Percentiles rank a stretch among this genome's conserved stretches.
Conservation (phyloP, 2,329 filamentous ascomycete species). For the Stagonosporopsis vannaccii region DNA sequence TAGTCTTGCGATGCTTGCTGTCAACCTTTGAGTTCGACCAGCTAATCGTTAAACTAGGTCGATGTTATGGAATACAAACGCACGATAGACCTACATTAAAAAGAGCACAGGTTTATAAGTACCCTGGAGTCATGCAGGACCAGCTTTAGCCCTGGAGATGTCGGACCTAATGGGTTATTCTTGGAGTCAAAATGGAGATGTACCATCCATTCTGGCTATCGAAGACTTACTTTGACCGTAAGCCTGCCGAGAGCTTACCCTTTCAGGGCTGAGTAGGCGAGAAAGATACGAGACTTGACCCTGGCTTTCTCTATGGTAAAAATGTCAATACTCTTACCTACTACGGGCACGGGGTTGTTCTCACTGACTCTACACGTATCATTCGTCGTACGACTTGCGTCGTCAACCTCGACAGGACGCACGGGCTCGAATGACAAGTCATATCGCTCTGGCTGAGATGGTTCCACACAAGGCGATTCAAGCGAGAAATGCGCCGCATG, state of each 20-base stretch:
- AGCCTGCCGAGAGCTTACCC: slow-evolving; percentile 11
- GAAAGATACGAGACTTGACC: slow-evolving; percentile 7
- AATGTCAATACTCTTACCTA: background rate
- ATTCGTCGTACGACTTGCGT: background rate
- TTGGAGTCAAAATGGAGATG: slow-evolving; percentile 7
- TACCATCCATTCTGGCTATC: slow-evolving; percentile 1
- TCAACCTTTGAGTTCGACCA: background rate
- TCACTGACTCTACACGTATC: background rate
- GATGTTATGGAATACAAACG: background rate
- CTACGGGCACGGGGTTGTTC: background rate
- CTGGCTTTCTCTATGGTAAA: background rate
- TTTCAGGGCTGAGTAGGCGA: slow-evolving; percentile 9
- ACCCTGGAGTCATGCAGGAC: background rate
- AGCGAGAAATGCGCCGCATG: slow-evolving; percentile 10
- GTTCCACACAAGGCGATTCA: slow-evolving; percentile 2
- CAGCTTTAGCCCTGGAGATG: background rate
- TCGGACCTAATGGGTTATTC: slow-evolving; percentile 2
- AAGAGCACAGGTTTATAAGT: slow-evolving; percentile 1
- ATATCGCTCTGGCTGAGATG: background rate
- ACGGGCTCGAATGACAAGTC: background rate
- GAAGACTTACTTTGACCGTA: slow-evolving; percentile 5
- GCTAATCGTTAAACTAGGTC: background rate
- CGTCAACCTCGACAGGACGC: background rate
- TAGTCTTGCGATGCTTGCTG: background rate
- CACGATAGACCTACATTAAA: background rate